phyloP scores from a whole-genome alignment of 345 rosid species.

The Isatis tinctoria region DNA sequence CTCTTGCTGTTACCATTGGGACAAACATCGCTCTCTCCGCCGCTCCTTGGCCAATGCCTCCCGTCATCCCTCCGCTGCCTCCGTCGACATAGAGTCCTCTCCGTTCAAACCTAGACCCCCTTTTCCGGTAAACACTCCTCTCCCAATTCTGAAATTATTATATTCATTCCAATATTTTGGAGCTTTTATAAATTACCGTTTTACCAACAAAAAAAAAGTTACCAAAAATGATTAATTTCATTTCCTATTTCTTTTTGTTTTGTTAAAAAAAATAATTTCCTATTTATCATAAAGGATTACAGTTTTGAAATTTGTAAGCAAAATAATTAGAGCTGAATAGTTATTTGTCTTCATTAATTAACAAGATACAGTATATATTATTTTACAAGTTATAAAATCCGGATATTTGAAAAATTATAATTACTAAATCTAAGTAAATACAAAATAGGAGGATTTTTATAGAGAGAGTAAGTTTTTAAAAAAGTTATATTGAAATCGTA shows the following conservation, averaged over 20 bases:
- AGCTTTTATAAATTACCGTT: background rate
- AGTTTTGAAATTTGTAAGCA: background rate
- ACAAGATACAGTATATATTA: background rate
- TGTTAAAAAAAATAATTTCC: background rate
- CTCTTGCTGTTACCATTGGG: constrained; percentile 99
- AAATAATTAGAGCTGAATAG: background rate
- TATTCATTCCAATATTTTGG: background rate
- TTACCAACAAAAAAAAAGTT: background rate
- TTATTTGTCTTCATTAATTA: background rate
- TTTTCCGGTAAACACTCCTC: constrained; percentile 38
- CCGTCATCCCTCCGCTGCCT: constrained; percentile 34
- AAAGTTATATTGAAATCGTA: background rate
- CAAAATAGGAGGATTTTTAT: background rate
- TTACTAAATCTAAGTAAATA: background rate
- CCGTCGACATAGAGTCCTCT: constrained; percentile 47
- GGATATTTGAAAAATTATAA: background rate
- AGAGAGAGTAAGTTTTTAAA: no score
- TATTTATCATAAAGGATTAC: background rate
- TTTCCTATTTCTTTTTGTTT: background rate
- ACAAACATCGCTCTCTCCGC: constrained; percentile 83
- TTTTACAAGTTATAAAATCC: background rate
- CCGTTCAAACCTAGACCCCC: constrained; percentile 44
- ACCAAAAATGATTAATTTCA: background rate
- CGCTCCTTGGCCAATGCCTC: constrained; percentile 42
- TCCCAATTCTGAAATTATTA: background rate